phyloP scores from a whole-genome alignment of 1,139 yeast species.

The Candida tunisiensis region DNA sequence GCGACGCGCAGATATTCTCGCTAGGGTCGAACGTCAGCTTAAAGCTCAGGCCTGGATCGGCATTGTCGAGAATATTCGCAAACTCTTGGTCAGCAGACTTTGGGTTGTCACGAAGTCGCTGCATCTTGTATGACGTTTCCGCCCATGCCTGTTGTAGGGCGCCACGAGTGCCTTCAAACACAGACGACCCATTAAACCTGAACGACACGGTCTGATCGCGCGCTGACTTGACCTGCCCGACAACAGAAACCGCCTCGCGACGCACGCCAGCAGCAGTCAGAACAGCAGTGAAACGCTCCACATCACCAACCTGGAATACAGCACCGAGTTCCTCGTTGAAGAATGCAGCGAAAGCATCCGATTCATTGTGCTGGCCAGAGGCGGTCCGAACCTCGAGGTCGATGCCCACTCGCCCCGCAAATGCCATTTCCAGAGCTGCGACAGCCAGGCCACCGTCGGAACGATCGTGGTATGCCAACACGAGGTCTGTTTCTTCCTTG shows the following conservation, averaged over 20 bases:
- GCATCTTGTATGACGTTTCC: constrained; percentile 79
- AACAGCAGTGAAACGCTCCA: constrained; percentile 35
- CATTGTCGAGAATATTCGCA: constrained; percentile 53
- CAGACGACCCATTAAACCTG: constrained; percentile 27
- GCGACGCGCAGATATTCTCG: too few species aligned
- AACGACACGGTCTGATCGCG: constrained; percentile 37
- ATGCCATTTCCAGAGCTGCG: constrained; percentile 87
- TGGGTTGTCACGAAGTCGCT: constrained; percentile 89
- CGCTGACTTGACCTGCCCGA: constrained; percentile 44
- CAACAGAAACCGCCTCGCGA: constrained; percentile 33
- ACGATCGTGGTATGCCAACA: constrained; percentile 87
- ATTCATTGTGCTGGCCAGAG: constrained; percentile 14
- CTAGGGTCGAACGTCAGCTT: constrained; percentile 46
- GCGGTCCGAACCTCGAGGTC: constrained; percentile 24
- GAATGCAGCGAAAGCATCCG: constrained; percentile 20
- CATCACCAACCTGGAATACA: constrained; percentile 66
- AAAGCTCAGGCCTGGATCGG: constrained; percentile 81
- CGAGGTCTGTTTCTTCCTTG: constrained; percentile 33
- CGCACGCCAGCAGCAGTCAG: constrained; percentile 44
- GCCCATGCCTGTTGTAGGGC: constrained; percentile 75
- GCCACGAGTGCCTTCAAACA: constrained; percentile 44
- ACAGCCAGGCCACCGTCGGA: constrained; percentile 94
- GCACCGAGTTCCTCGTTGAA: constrained; percentile 95
- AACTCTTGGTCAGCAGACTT: constrained; percentile 77
- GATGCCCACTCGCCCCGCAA: constrained; percentile 85